Percentiles rank a stretch among this genome's conserved stretches.
Evolutionary conservation across 306 rosid species (phyloP).

Genomic region (Pyrus pyrifolia): DNA sequence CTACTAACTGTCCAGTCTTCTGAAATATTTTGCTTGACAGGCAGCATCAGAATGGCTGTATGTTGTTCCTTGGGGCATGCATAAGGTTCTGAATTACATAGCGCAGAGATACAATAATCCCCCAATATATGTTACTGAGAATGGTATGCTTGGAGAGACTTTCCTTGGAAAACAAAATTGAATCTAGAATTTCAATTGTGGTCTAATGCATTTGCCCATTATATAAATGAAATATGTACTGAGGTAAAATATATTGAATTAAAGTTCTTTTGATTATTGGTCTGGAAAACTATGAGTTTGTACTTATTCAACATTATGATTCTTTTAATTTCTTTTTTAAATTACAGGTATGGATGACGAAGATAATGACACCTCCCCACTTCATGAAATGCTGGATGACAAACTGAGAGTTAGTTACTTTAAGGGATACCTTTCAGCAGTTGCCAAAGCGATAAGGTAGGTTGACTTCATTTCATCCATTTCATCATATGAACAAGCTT

Average conservation of each 20-base stretch:
- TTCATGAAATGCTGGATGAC: slow-evolving; percentile 77
- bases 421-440: slow-evolving; percentile 60
- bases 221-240: too few relatives aligned
- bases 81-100: slow-evolving; percentile 60
- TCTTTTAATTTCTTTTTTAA: neutral
- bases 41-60: slow-evolving; percentile 99
- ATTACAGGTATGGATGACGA: slow-evolving; percentile 89
- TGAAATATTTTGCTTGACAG: slow-evolving; percentile 38
- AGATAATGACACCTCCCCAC: slow-evolving; percentile 44
- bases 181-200: neutral
- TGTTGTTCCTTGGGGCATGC: slow-evolving; percentile 93
- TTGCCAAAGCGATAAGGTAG: slow-evolving; percentile 73
- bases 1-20: neutral
- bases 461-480: slow-evolving; percentile 11
- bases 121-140: slow-evolving; percentile 69
- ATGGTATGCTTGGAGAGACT: slow-evolving; percentile 43
- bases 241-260: neutral
- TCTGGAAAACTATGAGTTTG: neutral
- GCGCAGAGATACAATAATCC: slow-evolving; percentile 54
- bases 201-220: neutral
- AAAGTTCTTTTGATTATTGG: neutral
- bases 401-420: slow-evolving; percentile 66
- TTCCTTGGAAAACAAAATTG: neutral
- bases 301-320: neutral
- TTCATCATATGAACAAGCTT: neutral